Base-by-base conservation (phyloP, 164 flowering plant genomes). In the Magnolia sinica region DNA sequence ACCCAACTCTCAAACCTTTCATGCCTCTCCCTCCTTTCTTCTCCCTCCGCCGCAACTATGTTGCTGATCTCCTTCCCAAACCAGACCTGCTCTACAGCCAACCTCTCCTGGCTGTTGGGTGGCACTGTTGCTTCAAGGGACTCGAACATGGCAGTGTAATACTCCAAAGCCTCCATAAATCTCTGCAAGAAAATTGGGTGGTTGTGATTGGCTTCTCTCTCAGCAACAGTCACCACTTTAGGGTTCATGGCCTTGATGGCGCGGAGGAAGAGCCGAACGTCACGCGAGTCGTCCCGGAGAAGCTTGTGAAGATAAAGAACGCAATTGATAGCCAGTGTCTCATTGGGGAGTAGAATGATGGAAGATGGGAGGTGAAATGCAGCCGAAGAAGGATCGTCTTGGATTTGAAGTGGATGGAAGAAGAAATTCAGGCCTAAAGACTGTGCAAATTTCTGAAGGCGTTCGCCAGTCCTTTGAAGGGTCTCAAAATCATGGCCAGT, bases 91-190 rank as follows among this genome's bases (percentile, higher is more conserved):
- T 96, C 99, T n/a, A 96, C 91, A 0, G 81, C 81, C 29, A 87
- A 70, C 84, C 99, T 85, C 82, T 96, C 97, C 65, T 82, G 73
- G 82, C 97, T 96, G 75, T 70, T 82, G 0, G 96, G 95, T 1
- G 98, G 99, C 77, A 93, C 75, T 2, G 97, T 94, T 0, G 98
- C 98, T 74, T 92, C 98, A 14, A 96, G 83, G 0, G 99, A 94
- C 9, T 92, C 93, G 74, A 92, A 96, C 5, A 94, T 59, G 6
- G 97, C 92, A 0, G 90, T 59, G 83, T 92, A 96, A 70, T 94
- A 90, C 22, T 91, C 93, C 78, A 91, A 29, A 0, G 98, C 97
- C 82, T 88, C 95, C 77, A 81, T 78, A 71, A 96, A 89, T 73
- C 97, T 81, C 73, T 82, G 85, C 77, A 85, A 6, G 83, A 92